These are phyloP conservation scores for Taiozyma sp. DNA, from an alignment of 1,139 yeast species.

Conservation along the genomic window DNA sequence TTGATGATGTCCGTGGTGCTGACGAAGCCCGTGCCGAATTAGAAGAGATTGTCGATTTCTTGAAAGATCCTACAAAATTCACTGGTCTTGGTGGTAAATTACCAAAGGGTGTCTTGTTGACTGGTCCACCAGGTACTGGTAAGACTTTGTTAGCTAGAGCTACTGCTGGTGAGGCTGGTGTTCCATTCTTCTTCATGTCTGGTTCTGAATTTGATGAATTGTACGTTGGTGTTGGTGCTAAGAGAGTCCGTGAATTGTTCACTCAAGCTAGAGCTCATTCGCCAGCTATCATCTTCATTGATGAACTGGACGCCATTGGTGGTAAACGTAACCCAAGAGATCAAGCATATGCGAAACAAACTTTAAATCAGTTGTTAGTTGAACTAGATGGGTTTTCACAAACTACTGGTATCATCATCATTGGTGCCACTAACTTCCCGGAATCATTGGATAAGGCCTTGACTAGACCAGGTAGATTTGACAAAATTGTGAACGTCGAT, in stretches of 20 bases:
- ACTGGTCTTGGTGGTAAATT: constrained; percentile 96
- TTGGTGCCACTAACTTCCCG: constrained; percentile 98
- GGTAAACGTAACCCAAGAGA: constrained; percentile 96
- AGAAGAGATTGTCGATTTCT: constrained; percentile 93
- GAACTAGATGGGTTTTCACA: constrained; percentile 97
- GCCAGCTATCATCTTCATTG: constrained; percentile 95
- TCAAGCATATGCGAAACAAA: constrained; percentile 96
- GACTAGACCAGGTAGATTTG: constrained; percentile 98
- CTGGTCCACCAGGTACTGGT: constrained; percentile 99
- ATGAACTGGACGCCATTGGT: constrained; percentile 97
- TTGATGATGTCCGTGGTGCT: constrained; percentile 93
- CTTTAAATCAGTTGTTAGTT: constrained; percentile 89
- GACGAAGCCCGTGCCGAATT: constrained; percentile 98
- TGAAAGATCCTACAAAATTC: constrained; percentile 92
- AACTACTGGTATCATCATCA: constrained; percentile 86
- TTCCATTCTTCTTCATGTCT: constrained; percentile 96
- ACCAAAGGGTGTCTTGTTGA: constrained; percentile 92
- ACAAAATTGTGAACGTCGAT: constrained; percentile 91
- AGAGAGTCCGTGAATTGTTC: constrained; percentile 90
- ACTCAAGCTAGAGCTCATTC: constrained; percentile 91
- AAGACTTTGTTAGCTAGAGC: constrained; percentile 96
- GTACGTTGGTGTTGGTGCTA: constrained; percentile 99
- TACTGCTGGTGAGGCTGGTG: constrained; percentile 99
- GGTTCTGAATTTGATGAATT: constrained; percentile 98
- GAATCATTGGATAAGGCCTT: constrained; percentile 94